Evolutionary conservation across 1,284 basidiomycete species (phyloP).

Genomic region (Chalciporus sp.): DNA sequence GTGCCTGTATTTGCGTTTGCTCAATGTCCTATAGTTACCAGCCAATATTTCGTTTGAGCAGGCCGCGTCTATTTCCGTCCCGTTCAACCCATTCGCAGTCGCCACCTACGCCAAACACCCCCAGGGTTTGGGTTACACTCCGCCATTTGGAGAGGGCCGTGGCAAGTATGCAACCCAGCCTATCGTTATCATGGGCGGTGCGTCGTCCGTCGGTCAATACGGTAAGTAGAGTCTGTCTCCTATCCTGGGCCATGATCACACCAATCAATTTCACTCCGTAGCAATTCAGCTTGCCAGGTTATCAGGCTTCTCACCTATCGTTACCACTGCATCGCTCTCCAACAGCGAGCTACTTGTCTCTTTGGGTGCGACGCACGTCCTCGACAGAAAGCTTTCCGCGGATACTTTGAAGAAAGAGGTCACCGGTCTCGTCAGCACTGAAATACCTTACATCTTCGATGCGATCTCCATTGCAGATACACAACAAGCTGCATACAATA

Average conservation of each 20-base stretch:
- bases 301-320: conserved; percentile 41
- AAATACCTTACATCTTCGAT: conserved; percentile 13
- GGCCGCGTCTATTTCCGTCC: conserved; percentile 35
- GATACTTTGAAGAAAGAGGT: conserved; percentile 6
- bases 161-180: conserved; percentile 36
- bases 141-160: conserved; percentile 25
- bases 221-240: conserved; percentile 22
- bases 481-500: conserved; percentile 16
- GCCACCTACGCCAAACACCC: conserved; percentile 28
- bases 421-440: background rate
- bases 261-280: background rate
- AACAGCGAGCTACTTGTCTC: conserved; percentile 39
- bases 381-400: conserved; percentile 31
- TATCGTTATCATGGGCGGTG: conserved; percentile 42
- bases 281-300: conserved; percentile 45
- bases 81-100: conserved; percentile 29
- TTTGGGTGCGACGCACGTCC: conserved; percentile 44
- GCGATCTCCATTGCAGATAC: conserved; percentile 15
- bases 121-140: conserved; percentile 19
- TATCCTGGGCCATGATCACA: too few species aligned
- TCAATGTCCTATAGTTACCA: conserved; percentile 34
- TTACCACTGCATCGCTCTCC: conserved; percentile 41
- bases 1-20: background rate
- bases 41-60: conserved; percentile 47
- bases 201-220: conserved; percentile 39